phyloP scores from a whole-genome alignment of 1,284 basidiomycete species.

The Lignosus rhinocerotis region DNA sequence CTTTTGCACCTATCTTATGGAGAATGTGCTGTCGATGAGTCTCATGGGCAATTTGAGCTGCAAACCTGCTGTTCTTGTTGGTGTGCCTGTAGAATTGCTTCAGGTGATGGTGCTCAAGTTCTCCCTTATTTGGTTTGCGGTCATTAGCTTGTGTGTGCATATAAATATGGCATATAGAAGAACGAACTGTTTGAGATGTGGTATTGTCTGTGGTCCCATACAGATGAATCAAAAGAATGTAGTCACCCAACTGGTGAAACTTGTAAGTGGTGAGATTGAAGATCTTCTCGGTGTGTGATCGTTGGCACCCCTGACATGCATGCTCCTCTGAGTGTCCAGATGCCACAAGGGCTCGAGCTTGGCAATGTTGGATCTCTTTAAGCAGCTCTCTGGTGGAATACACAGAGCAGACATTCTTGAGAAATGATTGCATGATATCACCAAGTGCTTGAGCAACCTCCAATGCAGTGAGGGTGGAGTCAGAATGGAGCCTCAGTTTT shows the following conservation, averaged over 20 bases:
- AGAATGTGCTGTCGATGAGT: neutral
- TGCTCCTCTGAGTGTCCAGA: neutral
- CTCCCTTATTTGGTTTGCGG: neutral
- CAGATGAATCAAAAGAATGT: neutral
- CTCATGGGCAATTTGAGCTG: constrained; percentile 26
- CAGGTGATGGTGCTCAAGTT: neutral
- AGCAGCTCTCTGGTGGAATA: neutral
- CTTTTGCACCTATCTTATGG: neutral
- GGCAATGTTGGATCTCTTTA: neutral
- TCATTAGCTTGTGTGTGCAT: neutral
- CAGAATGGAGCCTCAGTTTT: constrained; percentile 37
- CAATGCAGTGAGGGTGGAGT: constrained; percentile 24
- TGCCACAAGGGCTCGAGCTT: neutral
- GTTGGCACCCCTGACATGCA: neutral
- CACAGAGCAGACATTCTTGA: neutral
- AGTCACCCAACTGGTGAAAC: neutral
- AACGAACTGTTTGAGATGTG: neutral
- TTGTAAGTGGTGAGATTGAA: neutral
- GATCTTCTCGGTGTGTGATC: neutral
- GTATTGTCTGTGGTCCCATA: neutral
- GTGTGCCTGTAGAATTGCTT: neutral
- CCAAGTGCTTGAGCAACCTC: constrained; percentile 25
- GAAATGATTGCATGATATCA: constrained; percentile 15
- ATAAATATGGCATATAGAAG: neutral
- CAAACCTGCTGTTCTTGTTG: neutral